These are phyloP conservation scores for Amylostereum chailletii DNA, from an alignment of 1,284 basidiomycete species.

Conservation along the genomic window DNA sequence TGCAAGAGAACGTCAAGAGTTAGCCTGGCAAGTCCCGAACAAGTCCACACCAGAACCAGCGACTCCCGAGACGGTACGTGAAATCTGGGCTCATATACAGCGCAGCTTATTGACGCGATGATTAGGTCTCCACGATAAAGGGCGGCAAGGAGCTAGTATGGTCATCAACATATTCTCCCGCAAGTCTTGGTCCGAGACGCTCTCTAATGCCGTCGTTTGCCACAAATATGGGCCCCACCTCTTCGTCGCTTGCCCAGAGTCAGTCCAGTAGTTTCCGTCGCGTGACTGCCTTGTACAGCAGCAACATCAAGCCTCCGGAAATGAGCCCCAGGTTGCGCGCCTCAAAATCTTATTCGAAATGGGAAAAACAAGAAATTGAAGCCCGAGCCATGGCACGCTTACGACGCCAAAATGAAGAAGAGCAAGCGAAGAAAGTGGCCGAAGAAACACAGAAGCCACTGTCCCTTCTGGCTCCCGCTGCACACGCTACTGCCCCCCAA, in stretches of 20 bases:
- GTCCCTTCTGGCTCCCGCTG: slow-evolving; percentile 9
- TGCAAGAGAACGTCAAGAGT: slow-evolving; percentile 48
- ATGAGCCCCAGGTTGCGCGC: slow-evolving; percentile 45
- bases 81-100: slow-evolving; percentile 7
- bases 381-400: slow-evolving; percentile 66
- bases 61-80: slow-evolving; percentile 26
- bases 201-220: slow-evolving; percentile 36
- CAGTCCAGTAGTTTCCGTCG: slow-evolving; percentile 24
- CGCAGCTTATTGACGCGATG: slow-evolving; percentile 9
- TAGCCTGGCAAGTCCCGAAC: slow-evolving; percentile 56
- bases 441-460: slow-evolving; percentile 16
- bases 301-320: slow-evolving; percentile 23
- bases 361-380: slow-evolving; percentile 77
- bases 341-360: slow-evolving; percentile 56
- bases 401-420: slow-evolving; percentile 32
- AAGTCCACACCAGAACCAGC: slow-evolving; percentile 27
- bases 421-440: slow-evolving; percentile 19
- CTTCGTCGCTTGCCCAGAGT: slow-evolving; percentile 24
- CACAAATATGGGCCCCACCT: slow-evolving; percentile 29
- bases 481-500: slow-evolving; percentile 7
- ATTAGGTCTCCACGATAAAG: slow-evolving; percentile 24
- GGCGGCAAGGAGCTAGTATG: slow-evolving; percentile 40
- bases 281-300: slow-evolving; percentile 26
- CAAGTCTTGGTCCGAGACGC: slow-evolving; percentile 24
- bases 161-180: slow-evolving; percentile 25